Evolutionary conservation across 106 monocot genomes (phyloP), one percentile per base, ranked within the genome.

Genomic region (Amphibolis antarctica): DNA sequence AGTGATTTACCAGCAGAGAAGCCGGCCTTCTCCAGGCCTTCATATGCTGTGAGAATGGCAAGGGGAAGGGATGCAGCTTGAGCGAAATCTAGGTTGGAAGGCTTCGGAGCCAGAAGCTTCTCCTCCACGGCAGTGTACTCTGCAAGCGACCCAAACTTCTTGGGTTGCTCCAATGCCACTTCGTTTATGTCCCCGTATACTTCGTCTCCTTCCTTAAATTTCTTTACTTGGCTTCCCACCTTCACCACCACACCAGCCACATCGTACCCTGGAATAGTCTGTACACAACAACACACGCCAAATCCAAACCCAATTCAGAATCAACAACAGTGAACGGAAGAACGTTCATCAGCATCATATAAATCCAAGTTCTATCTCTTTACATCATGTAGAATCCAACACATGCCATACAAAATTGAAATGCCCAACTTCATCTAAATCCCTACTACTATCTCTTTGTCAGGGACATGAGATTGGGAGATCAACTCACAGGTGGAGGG

Each of bases 221-320:
- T 70, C 65, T 81, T 80, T 62, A 82, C 89, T 75, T 76, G 64
- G 56, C 83, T 84, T 18, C 94, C 94, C 28, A 86, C 94, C 73
- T 86, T 96, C 2, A 86, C 83, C 20, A 96, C 89, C 31, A 84
- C 51, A 55, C 94, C 94, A 52, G 94, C 86, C 26, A 86, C 89
- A 66, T 96, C 94, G 64, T 89, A 96, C 48, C 94, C 94, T 20
- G 94, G 94, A 71, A 96, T 86, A 29, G 81, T 89, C 94, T 94
- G n/a, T n/a, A n/a, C n/a, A n/a, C n/a, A n/a, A 64, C 65, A 53
- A 44, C 14, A 19, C 7, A 36, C 7, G 7, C 7, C 36, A 36
- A 36, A 36, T 36, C 36, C 36, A 36, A 36, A 36, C n/a, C n/a
- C n/a, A n/a, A n/a, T n/a, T n/a, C n/a, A n/a, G n/a, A n/a, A n/a